Evolutionary conservation across 345 rosid genomes (phyloP), one percentile per base, ranked within the genome.

Genomic region (Camelina neglecta): DNA sequence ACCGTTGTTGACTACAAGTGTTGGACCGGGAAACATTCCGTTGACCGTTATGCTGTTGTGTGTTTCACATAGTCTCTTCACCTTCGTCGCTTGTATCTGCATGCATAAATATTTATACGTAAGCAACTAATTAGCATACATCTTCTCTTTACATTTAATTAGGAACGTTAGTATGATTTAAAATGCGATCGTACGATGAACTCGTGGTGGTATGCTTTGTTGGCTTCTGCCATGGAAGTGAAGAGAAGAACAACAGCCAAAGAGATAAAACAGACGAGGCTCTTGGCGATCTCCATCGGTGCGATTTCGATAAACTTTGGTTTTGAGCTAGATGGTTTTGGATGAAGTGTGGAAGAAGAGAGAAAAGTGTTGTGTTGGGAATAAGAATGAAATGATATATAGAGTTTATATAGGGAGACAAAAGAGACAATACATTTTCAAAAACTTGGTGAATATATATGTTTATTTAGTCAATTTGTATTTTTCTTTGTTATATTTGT

Each of bases 11-110:
- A 85, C 75, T 75, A 90, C 98, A 77, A 95, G 59, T 21, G 91
- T 87, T 31, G 99, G 99, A 38, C 99, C 99, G 0, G 99, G 99
- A 33, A 82, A 81, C 92, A 92, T 89, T 54, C 99, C 99, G 45
- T 95, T 95, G 2, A 95, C 98, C 11, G 99, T 95, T 60, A 95
- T 89, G 47, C 76, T 53, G 42, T 82, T 82, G 72, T 88, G 96
- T 35, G 96, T 92, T 61, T 78, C 88, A 86, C 99, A 95, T 77
- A 95, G 89, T 89, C 97, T 89, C 84, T 90, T 89, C 85, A 95
- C 97, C 75, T 79, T 80, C 11, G 98, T 87, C 48, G 85, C 90
- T 85, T 95, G 98, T 61, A 95, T 74, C 99, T 95, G 80, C 82
- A 68, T 38, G 7, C 11, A 57, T 20, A 8, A 20, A 11, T 8